These are phyloP conservation scores for Lotmaria passim DNA, from an alignment of 208 protist genomes.

Conservation along the genomic window DNA sequence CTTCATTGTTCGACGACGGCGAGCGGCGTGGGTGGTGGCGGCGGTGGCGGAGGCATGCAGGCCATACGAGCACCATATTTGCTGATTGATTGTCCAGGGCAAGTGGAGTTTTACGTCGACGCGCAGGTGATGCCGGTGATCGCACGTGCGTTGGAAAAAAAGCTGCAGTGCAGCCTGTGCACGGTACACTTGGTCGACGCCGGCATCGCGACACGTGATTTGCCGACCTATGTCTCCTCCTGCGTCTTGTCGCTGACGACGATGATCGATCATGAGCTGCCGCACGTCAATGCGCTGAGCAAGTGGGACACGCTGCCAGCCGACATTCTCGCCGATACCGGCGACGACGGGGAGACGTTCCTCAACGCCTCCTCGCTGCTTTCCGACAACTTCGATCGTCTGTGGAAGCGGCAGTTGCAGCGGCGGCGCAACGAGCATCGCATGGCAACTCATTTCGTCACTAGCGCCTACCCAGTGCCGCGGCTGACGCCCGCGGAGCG, in stretches of 20 bases:
- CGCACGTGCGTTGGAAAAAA: constrained; percentile 69
- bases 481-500: constrained; percentile 47
- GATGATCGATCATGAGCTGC: constrained; percentile 96
- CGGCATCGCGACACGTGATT: constrained; percentile 92
- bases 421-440: constrained; percentile 51
- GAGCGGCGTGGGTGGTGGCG: no score
- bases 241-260: constrained; percentile 94
- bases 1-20: not conserved
- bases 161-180: constrained; percentile 74
- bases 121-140: constrained; percentile 90
- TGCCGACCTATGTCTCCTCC: constrained; percentile 96
- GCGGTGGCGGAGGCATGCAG: not conserved
- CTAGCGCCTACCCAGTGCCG: constrained; percentile 35
- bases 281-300: constrained; percentile 97
- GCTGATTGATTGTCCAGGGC: constrained; percentile 98
- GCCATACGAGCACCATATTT: constrained; percentile 83
- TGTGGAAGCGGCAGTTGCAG: constrained; percentile 77
- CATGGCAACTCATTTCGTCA: constrained; percentile 44
- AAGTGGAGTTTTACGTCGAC: constrained; percentile 99
- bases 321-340: constrained; percentile 75
- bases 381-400: constrained; percentile 81
- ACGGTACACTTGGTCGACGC: constrained; percentile 96
- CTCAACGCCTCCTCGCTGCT: constrained; percentile 62
- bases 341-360: constrained; percentile 71
- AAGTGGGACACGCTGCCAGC: constrained; percentile 95